Conservation (phyloP, 306 rosid species). For the Corylus americana region DNA sequence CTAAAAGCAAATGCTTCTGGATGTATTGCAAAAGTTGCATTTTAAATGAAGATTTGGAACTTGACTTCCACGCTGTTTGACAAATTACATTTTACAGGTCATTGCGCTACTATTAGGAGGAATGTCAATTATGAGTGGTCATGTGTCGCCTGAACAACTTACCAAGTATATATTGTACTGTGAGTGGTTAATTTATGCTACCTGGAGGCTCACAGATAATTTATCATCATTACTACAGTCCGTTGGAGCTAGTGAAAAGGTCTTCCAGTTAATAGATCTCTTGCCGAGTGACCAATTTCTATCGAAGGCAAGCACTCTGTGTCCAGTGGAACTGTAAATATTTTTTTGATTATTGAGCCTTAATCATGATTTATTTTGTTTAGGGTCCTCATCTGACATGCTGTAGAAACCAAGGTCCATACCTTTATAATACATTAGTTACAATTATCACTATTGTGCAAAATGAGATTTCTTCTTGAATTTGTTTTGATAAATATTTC, state of each 20-base stretch:
- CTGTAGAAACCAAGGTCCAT: neutral
- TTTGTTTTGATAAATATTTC: neutral
- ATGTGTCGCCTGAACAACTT: slow-evolving; percentile 68
- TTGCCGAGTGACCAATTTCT: slow-evolving; percentile 63
- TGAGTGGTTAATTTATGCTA: slow-evolving; percentile 89
- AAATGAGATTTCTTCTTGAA: neutral
- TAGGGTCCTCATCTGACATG: neutral
- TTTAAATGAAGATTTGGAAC: neutral
- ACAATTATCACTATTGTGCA: neutral
- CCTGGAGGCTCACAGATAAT: slow-evolving; percentile 78
- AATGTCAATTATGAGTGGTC: slow-evolving; percentile 46
- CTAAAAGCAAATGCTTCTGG: neutral
- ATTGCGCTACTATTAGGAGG: slow-evolving; percentile 70
- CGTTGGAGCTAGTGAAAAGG: slow-evolving; percentile 71
- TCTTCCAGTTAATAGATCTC: slow-evolving; percentile 60
- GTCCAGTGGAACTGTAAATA: neutral
- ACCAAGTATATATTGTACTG: slow-evolving; percentile 83
- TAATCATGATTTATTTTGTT: neutral
- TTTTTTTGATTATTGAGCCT: neutral
- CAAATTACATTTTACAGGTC: slow-evolving; percentile 46
- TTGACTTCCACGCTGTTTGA: slow-evolving; percentile 12
- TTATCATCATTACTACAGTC: slow-evolving; percentile 75
- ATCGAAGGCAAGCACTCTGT: slow-evolving; percentile 50
- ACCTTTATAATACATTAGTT: neutral
- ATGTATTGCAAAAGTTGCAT: neutral